phyloP scores from a whole-genome alignment of 78 protist genomes.

The slime mould (Dictyostelium discoideum) region DNA sequence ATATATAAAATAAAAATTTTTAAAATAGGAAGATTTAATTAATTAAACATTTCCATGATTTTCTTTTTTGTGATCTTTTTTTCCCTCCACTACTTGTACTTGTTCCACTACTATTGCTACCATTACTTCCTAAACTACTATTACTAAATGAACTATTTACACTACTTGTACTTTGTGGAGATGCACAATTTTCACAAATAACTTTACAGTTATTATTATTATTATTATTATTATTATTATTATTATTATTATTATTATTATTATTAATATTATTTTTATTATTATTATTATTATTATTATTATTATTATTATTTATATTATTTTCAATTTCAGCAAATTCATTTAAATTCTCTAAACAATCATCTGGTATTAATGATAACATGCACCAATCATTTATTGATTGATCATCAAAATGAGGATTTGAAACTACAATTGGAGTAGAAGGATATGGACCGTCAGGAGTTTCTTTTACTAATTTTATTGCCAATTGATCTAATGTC shows the following conservation, averaged over 20 bases:
- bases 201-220: not conserved
- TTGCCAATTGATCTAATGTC: not conserved
- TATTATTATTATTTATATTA: not conserved
- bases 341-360: constrained; percentile 43
- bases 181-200: not conserved
- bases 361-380: constrained; percentile 50
- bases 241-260: not conserved
- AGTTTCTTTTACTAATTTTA: not conserved
- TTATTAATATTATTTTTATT: not conserved
- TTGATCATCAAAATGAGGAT: constrained; percentile 58
- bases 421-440: not conserved
- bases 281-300: not conserved
- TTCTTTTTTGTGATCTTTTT: not conserved
- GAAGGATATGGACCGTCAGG: constrained; percentile 18
- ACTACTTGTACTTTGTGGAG: not conserved
- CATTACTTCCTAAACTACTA: constrained; percentile 8
- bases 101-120: not conserved
- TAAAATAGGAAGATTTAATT: not conserved
- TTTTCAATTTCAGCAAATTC: not conserved
- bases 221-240: not conserved
- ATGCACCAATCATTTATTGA: constrained; percentile 57
- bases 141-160: constrained; percentile 15
- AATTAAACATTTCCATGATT: not conserved
- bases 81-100: not conserved
- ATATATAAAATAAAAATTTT: too few relatives aligned